Percentiles rank a stretch among this genome's conserved stretches.
phyloP scores from a whole-genome alignment of 495 filamentous ascomycete species.

The Neurospora pannonica region DNA sequence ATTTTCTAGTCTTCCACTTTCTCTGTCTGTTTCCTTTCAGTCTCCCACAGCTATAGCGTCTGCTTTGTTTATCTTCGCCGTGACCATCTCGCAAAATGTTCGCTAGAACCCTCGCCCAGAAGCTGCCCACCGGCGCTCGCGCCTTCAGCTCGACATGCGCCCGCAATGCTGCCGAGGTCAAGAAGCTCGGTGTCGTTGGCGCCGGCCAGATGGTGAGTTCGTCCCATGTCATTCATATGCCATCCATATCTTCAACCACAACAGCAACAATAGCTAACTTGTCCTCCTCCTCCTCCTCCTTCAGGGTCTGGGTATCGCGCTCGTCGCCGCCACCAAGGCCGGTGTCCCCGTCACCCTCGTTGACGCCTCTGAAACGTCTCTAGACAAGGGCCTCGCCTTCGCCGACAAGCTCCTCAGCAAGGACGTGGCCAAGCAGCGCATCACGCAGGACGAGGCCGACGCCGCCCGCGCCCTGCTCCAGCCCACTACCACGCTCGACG shows the following conservation, averaged over 20 bases:
- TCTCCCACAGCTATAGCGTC: not conserved
- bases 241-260: not conserved
- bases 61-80: not conserved
- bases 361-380: slow-evolving; percentile 73
- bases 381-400: slow-evolving; percentile 87
- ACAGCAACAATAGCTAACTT: not conserved
- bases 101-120: not conserved
- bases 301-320: slow-evolving; percentile 93
- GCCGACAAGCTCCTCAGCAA: slow-evolving; percentile 93
- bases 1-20: not conserved
- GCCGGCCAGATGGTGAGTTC: slow-evolving; percentile 85
- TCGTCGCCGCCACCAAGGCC: slow-evolving; percentile 84
- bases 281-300: not conserved
- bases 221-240: not conserved
- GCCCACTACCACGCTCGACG: slow-evolving; percentile 64
- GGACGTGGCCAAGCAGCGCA: slow-evolving; percentile 74
- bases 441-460: slow-evolving; percentile 71
- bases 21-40: not conserved
- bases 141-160: slow-evolving; percentile 44
- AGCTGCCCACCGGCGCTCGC: slow-evolving; percentile 30
- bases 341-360: slow-evolving; percentile 77
- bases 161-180: slow-evolving; percentile 61
- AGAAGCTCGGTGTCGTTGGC: slow-evolving; percentile 83
- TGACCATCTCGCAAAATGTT: not conserved
- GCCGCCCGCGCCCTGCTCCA: slow-evolving; percentile 55